phyloP scores from a whole-genome alignment of 148 eudicot genomes.

The Fagopyrum homotropicum region DNA sequence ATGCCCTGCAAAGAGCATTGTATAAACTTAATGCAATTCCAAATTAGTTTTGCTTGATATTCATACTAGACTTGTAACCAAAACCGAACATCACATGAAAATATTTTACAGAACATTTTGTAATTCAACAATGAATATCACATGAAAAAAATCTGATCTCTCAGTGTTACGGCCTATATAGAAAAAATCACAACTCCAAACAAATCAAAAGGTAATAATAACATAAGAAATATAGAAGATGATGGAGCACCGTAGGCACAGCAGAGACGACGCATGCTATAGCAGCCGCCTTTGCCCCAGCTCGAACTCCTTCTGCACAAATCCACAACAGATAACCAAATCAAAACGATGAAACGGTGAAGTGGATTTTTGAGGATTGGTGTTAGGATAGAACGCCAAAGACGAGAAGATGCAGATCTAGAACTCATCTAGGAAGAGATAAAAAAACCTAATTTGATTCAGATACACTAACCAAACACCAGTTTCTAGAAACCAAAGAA shows the following conservation, averaged over 20 bases:
- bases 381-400: too few species aligned
- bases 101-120: too few species aligned
- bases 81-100: not conserved
- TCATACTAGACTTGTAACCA: not conserved
- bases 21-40: not conserved
- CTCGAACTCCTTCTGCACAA: conserved; percentile 62
- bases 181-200: not conserved
- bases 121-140: not conserved
- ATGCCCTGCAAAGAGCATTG: not conserved
- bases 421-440: too few species aligned
- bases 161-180: too few species aligned
- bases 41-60: not conserved
- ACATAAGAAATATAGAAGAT: not conserved
- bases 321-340: conserved; percentile 5
- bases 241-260: conserved; percentile 53
- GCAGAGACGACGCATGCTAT: conserved; percentile 50
- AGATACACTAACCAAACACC: too few species aligned
- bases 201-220: not conserved
- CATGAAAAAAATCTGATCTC: too few species aligned
- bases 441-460: too few species aligned
- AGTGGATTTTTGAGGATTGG: too few species aligned
- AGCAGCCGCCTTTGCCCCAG: conserved; percentile 70
- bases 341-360: too few species aligned
- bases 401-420: too few species aligned
- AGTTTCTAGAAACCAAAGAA: not conserved